phyloP scores from a whole-genome alignment of 495 filamentous ascomycete species.

The Tuber melanosporum region DNA sequence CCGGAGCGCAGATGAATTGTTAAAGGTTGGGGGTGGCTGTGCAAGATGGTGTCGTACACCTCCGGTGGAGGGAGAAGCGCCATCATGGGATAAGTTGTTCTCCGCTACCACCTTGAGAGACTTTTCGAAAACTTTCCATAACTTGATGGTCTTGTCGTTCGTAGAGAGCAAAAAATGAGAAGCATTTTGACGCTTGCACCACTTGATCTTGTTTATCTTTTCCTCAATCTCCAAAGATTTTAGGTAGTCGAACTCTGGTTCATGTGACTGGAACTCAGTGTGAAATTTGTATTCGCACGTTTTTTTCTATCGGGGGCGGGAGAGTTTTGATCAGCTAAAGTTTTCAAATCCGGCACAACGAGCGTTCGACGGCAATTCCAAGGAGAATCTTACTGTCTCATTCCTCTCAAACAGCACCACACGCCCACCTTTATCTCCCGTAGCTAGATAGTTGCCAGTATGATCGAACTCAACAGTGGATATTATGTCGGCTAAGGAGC shows the following conservation, averaged over 20 bases:
- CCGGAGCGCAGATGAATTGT: constrained; percentile 73
- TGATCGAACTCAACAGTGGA: constrained; percentile 99
- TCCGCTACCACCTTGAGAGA: constrained; percentile 97
- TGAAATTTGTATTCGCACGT: constrained; percentile 99
- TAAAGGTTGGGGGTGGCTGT: constrained; percentile 61
- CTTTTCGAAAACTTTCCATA: constrained; percentile 99
- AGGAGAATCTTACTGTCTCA: constrained; percentile 66
- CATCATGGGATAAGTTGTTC: constrained; percentile 92
- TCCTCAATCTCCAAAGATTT: constrained; percentile 99
- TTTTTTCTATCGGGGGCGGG: constrained; percentile 67
- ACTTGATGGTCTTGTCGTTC: constrained; percentile 99
- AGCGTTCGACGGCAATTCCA: not conserved
- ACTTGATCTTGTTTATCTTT: constrained; percentile 99
- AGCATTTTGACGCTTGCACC: constrained; percentile 95
- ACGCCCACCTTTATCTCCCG: constrained; percentile 93
- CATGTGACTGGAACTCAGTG: constrained; percentile 98
- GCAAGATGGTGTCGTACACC: constrained; percentile 40
- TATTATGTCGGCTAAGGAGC: constrained; percentile 85
- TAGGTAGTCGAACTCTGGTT: constrained; percentile 97
- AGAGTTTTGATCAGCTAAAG: constrained; percentile 9
- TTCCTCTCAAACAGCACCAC: constrained; percentile 97
- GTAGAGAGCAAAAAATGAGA: constrained; percentile 97
- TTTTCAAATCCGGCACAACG: not conserved
- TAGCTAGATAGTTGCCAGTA: constrained; percentile 95
- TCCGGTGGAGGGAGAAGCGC: constrained; percentile 32